A percentile compares a stretch with the other conserved stretches of the same genome.
These are phyloP conservation scores for Purpureocillium lavendulum DNA, from an alignment of 2,329 filamentous ascomycete genomes.

Conservation along the genomic window DNA sequence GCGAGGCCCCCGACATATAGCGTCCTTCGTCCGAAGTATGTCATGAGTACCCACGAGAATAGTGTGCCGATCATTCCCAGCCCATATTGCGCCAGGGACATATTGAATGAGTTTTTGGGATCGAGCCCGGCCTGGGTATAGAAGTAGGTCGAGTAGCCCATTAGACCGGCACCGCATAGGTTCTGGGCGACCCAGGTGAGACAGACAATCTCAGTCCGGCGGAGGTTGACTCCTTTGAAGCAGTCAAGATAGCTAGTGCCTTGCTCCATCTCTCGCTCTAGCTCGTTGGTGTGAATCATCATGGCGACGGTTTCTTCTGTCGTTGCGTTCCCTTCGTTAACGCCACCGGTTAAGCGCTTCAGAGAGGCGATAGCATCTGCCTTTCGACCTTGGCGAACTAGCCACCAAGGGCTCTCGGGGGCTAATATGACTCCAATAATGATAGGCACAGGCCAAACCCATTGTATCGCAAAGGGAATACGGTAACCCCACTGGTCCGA, in stretches of 20 bases:
- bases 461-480: slow-evolving; percentile 35
- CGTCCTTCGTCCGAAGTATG: slow-evolving; percentile 55
- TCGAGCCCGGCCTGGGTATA: slow-evolving; percentile 41
- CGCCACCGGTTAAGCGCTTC: slow-evolving; percentile 10
- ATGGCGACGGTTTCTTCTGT: slow-evolving; percentile 24
- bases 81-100: slow-evolving; percentile 46
- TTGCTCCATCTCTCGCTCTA: slow-evolving; percentile 16
- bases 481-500: slow-evolving; percentile 30
- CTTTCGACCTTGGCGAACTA: slow-evolving; percentile 25
- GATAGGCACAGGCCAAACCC: slow-evolving; percentile 32
- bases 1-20: slow-evolving; percentile 64
- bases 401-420: slow-evolving; percentile 32
- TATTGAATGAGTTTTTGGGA: slow-evolving; percentile 35
- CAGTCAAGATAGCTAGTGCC: slow-evolving; percentile 30
- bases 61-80: too few species aligned
- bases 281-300: slow-evolving; percentile 29
- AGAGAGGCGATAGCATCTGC: slow-evolving; percentile 13
- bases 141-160: slow-evolving; percentile 48
- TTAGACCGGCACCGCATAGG: slow-evolving; percentile 44
- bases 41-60: slow-evolving; percentile 66
- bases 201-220: slow-evolving; percentile 27
- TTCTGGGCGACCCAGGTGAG: slow-evolving; percentile 44
- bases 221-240: slow-evolving; percentile 31
- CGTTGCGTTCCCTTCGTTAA: slow-evolving; percentile 5
- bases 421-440: slow-evolving; percentile 24